Evolutionary conservation across 2,329 filamentous ascomycete species (phyloP).

Genomic region (Cladophialophora chaetospira): DNA sequence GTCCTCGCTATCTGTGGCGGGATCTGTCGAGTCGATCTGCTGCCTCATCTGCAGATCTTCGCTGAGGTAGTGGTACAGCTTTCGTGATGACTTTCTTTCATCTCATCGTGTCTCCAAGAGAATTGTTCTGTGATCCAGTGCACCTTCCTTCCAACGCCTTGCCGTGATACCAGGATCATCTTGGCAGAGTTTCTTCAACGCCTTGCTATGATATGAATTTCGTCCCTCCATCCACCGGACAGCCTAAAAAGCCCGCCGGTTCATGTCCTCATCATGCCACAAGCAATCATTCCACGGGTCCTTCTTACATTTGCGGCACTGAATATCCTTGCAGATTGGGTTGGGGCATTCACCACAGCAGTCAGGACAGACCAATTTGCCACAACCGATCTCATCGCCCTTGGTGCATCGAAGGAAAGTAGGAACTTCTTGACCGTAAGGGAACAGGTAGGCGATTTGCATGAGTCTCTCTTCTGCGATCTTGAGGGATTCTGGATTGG

Average conservation of each 20-base stretch:
- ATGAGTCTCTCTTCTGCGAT: conserved; percentile 30
- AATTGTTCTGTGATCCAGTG: background rate
- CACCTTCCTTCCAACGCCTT: background rate
- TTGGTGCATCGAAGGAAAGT: conserved; percentile 41
- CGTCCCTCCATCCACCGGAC: background rate
- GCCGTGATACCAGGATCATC: background rate
- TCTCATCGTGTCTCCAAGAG: conserved; percentile 4
- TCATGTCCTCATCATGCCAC: conserved; percentile 36
- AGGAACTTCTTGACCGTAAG: conserved; percentile 34
- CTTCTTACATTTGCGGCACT: conserved; percentile 41
- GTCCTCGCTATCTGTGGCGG: background rate
- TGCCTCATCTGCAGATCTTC: background rate
- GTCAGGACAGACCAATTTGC: conserved; percentile 38
- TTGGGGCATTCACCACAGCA: conserved; percentile 42
- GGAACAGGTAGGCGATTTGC: conserved; percentile 33
- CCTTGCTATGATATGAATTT: background rate
- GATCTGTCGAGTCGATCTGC: background rate
- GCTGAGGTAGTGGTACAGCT: background rate
- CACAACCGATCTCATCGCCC: conserved; percentile 35
- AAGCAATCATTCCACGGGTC: conserved; percentile 39
- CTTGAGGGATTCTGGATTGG: conserved; percentile 16
- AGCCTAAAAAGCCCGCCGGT: conserved; percentile 12
- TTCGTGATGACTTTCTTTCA: background rate
- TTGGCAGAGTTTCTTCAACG: too few species aligned
- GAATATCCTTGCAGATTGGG: conserved; percentile 38